These are phyloP conservation scores for Colletotrichum cuscutae DNA, from an alignment of 2,329 filamentous ascomycete genomes.

Conservation along the genomic window DNA sequence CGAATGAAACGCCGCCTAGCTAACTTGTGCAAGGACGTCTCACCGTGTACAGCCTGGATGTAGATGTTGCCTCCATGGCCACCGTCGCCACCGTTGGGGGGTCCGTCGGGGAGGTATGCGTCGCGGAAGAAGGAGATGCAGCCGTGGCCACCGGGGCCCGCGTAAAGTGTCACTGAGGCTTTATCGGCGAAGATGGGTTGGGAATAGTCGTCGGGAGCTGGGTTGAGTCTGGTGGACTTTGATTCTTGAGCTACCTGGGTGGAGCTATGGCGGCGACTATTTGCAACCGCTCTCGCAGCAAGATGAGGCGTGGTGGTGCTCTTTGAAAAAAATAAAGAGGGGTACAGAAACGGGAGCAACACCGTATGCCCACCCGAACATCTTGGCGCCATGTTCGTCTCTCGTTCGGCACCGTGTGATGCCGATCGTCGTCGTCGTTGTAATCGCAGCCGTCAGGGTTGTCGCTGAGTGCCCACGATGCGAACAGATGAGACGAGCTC, in stretches of 20 bases:
- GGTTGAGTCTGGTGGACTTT: constrained; percentile 74
- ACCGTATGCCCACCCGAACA: constrained; percentile 49
- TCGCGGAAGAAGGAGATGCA: constrained; percentile 96
- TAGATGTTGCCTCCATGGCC: constrained; percentile 92
- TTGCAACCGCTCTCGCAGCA: constrained; percentile 37
- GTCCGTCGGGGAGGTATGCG: constrained; percentile 87
- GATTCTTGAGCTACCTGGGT: constrained; percentile 34
- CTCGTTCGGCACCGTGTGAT: neutral
- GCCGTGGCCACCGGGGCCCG: constrained; percentile 87
- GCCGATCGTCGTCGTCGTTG: neutral
- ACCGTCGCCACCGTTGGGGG: constrained; percentile 94
- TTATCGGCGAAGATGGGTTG: constrained; percentile 87
- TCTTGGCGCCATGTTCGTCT: constrained; percentile 51
- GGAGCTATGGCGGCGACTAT: constrained; percentile 32
- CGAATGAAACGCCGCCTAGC: constrained; percentile 79
- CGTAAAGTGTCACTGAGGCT: constrained; percentile 79
- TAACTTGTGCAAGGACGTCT: constrained; percentile 94
- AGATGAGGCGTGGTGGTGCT: constrained; percentile 40
- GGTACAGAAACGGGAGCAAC: constrained; percentile 62
- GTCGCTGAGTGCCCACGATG: neutral
- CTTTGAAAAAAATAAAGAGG: constrained; percentile 51
- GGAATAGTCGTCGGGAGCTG: constrained; percentile 84
- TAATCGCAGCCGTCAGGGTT: too few relatives aligned
- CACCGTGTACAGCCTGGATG: constrained; percentile 90
- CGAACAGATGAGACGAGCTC: constrained; percentile 6